Percentiles rank a stretch among this genome's conserved stretches.
These are phyloP conservation scores for Musa itinerans DNA, from an alignment of 176 grass and related monocot species.

Conservation along the genomic window DNA sequence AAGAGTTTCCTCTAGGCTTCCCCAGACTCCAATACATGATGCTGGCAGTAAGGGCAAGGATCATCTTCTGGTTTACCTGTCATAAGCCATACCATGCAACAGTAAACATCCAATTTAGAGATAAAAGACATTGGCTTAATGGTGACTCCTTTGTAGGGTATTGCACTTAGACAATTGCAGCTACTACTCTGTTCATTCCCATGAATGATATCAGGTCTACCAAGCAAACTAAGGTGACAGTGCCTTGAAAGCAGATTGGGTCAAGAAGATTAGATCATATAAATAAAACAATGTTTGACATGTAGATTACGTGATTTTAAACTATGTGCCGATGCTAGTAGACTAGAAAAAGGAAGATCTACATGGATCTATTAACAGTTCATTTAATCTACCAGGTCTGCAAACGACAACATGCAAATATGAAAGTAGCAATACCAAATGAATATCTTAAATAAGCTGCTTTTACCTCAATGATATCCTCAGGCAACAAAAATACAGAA, in stretches of 20 bases:
- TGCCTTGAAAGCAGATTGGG: no score
- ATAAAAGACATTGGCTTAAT: neutral
- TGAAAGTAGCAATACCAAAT: no score
- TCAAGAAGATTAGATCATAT: no score
- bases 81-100: conserved; percentile 8
- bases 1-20: conserved; percentile 32
- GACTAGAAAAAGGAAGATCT: no score
- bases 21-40: conserved; percentile 93
- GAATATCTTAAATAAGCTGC: conserved; percentile 7
- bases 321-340: no score
- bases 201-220: neutral
- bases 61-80: conserved; percentile 99
- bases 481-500: conserved; percentile 86
- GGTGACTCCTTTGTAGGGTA: no score
- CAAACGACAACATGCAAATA: neutral
- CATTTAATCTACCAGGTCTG: neutral
- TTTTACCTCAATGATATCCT: conserved; percentile 97
- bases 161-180: neutral
- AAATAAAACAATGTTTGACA: no score
- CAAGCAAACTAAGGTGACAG: no score
- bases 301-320: no score
- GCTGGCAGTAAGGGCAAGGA: conserved; percentile 83
- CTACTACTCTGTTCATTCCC: neutral
- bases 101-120: conserved; percentile 7
- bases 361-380: neutral